Percentiles rank a stretch among this genome's conserved stretches.
These are phyloP conservation scores for Paramecium octaurelia DNA, from an alignment of 73 alveolate species.

Conservation along the genomic window DNA sequence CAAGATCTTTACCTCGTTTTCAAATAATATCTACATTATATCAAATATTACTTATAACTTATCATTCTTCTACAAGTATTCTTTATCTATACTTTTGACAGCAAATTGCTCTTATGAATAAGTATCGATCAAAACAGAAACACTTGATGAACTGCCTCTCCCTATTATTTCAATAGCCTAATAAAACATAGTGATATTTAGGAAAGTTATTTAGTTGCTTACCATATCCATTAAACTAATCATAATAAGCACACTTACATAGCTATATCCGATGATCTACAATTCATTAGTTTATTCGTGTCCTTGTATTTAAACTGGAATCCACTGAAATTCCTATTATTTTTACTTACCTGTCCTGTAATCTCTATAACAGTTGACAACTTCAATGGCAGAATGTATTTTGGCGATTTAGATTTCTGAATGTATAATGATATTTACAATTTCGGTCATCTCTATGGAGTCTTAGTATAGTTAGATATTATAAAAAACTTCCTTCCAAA, in stretches of 20 bases:
- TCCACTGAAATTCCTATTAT: neutral
- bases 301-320: neutral
- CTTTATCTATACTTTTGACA: neutral
- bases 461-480: neutral
- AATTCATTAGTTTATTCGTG: neutral
- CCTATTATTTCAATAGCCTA: neutral
- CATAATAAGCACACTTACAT: neutral
- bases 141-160: neutral
- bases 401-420: neutral
- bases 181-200: neutral
- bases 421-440: neutral
- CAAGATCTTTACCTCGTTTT: neutral
- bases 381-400: neutral
- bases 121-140: neutral
- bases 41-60: neutral
- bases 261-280: neutral
- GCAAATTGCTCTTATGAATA: neutral
- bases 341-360: neutral
- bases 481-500: neutral
- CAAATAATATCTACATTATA: neutral
- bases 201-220: neutral
- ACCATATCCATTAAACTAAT: neutral
- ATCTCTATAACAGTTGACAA: neutral
- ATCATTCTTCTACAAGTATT: neutral
- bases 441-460: neutral